Base-by-base conservation (phyloP, 768 basidiomycete genomes). In the Paxillus rubicundulus region DNA sequence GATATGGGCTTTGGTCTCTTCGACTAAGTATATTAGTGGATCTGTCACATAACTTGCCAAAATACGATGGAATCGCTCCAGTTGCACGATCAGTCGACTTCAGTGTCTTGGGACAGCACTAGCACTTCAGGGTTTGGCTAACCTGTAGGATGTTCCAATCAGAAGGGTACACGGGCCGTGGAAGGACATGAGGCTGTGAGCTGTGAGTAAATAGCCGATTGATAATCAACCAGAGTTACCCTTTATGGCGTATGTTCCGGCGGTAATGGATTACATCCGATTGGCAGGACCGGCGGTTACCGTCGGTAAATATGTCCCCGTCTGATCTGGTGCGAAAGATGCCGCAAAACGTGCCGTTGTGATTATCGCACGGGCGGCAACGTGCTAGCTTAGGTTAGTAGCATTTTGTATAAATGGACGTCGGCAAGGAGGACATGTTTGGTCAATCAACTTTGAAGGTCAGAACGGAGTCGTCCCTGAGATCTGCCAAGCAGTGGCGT, bases 1-100 rank as follows among this genome's bases (percentile, higher is more conserved):
- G 95, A 97, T 77, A 97, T 97, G 93, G 93, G 94, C 79, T 98
- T 98, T 75, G 94, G 94, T 78, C 82, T 97, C 59, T 97, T 97
- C 81, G 94, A 97, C 80, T 97, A 86, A 79, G 54, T 58, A 36
- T 41, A 38, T 56, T 61, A 56, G 21, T 16, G n/a, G 13, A 34
- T 20, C 30, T 28, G 39, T 44, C 39, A 42, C 18, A 39, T 42
- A 41, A 32, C 32, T 36, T 47, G 16, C 32, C 39, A 45, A 39
- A 50, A 47, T 34, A 34, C 40, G 44, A 33, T 21, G 16, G 39
- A 38, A 48, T 50, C 4, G 39, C 34, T n/a, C 24, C 34, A 24
- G 12, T 32, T 32, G 30, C 30, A 32, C 9, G 9, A 32, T 32
- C 2, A 9, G 30, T 9, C 30, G 7, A 12, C 30, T 12, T 32